phyloP scores from a whole-genome alignment of 2,329 filamentous ascomycete species.

The Phialemoniopsis sp. region DNA sequence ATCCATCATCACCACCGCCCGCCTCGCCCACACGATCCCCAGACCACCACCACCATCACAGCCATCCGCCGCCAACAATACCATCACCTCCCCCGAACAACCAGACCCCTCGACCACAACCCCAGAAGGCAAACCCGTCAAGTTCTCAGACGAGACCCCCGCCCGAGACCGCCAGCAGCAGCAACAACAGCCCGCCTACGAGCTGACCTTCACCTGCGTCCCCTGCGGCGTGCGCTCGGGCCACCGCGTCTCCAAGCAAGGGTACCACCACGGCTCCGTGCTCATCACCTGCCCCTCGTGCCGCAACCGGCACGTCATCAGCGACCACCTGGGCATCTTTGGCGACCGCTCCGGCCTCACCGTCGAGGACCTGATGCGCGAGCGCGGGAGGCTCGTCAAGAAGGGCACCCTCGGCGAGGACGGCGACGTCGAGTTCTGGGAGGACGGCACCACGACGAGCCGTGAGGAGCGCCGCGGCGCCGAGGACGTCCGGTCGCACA shows the following conservation, averaged over 20 bases:
- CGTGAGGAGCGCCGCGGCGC: slow-evolving; percentile 15
- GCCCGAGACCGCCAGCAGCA: neutral
- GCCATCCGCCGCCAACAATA: slow-evolving; percentile 17
- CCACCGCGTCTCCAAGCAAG: slow-evolving; percentile 87
- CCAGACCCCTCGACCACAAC: no score
- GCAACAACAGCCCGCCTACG: slow-evolving; percentile 63
- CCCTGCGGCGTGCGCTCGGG: slow-evolving; percentile 77
- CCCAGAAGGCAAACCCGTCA: no score
- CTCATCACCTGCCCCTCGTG: slow-evolving; percentile 86
- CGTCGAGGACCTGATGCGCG: slow-evolving; percentile 71
- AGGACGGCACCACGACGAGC: slow-evolving; percentile 54
- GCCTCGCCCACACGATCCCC: slow-evolving; percentile 22
- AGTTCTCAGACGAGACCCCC: neutral
- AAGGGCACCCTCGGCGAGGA: slow-evolving; percentile 67
- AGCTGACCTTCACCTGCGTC: slow-evolving; percentile 88
- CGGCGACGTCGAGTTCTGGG: slow-evolving; percentile 92
- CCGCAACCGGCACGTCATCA: slow-evolving; percentile 84
- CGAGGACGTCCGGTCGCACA: slow-evolving; percentile 8
- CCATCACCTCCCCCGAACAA: no score
- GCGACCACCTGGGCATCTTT: slow-evolving; percentile 80
- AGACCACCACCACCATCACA: slow-evolving; percentile 12
- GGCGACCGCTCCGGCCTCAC: slow-evolving; percentile 61
- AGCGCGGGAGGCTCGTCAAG: slow-evolving; percentile 72
- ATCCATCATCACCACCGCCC: slow-evolving; percentile 4
- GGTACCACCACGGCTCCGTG: slow-evolving; percentile 86